phyloP scores from a whole-genome alignment of 139 green algal species.

The Chlamydomonas sphaeroides region DNA sequence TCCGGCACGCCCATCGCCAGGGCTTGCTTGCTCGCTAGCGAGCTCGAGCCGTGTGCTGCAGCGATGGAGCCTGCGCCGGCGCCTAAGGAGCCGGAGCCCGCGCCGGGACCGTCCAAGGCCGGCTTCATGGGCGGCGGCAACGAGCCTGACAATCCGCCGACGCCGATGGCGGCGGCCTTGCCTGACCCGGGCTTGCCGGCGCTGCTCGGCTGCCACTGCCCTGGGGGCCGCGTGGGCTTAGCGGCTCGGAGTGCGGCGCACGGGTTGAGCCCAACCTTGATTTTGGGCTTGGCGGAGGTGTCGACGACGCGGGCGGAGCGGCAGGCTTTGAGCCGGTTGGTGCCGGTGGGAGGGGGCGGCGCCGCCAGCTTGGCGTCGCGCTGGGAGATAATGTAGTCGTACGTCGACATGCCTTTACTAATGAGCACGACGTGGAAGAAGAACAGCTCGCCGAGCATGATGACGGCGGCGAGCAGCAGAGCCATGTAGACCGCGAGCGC shows the following conservation, averaged over 20 bases:
- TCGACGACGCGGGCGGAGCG: conserved; percentile 12
- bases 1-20: neutral
- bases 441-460: conserved; percentile 71
- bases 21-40: too few species aligned
- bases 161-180: neutral
- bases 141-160: neutral
- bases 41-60: too few species aligned
- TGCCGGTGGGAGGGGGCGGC: neutral
- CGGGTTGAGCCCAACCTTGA: conserved; percentile 45
- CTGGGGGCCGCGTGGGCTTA: conserved; percentile 1
- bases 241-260: conserved; percentile 31
- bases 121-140: neutral
- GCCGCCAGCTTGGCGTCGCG: conserved; percentile 30
- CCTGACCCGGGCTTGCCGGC: neutral
- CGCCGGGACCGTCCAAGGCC: too few species aligned
- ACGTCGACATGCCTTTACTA: conserved; percentile 70
- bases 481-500: conserved; percentile 51
- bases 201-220: neutral
- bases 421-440: conserved; percentile 76
- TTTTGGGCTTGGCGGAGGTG: conserved; percentile 10
- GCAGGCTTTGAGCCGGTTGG: neutral
- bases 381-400: conserved; percentile 78
- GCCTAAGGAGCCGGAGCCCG: too few species aligned
- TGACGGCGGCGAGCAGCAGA: conserved; percentile 21
- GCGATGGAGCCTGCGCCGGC: too few species aligned